Percentiles rank a stretch among this genome's conserved stretches.
Evolutionary conservation across 2,329 filamentous ascomycete genomes (phyloP).

Genomic region (Hymenoscyphus scutula): DNA sequence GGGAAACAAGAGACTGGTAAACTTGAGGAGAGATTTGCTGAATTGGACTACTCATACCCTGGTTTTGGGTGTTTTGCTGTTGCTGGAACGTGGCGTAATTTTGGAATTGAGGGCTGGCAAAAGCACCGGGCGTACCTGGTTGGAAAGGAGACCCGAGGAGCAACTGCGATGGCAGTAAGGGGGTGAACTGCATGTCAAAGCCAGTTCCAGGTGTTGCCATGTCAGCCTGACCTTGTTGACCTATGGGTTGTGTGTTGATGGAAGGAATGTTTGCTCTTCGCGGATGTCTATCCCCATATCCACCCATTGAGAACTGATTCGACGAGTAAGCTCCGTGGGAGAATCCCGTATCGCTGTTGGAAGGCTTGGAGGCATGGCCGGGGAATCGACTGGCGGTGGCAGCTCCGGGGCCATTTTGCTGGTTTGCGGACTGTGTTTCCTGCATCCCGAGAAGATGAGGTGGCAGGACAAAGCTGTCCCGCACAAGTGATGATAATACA

Average conservation of each 20-base stretch:
- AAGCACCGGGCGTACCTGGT: conserved; percentile 85
- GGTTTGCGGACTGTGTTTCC: conserved; percentile 67
- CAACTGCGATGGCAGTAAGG: conserved; percentile 88
- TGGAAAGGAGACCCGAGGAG: conserved; percentile 96
- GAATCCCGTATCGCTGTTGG: conserved; percentile 82
- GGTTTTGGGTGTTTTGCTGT: conserved; percentile 51
- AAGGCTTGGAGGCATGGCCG: conserved; percentile 75
- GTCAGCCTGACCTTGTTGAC: conserved; percentile 56
- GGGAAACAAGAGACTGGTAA: conserved; percentile 83
- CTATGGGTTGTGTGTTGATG: conserved; percentile 80
- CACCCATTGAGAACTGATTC: conserved; percentile 67
- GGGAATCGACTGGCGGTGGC: conserved; percentile 59
- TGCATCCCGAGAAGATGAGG: conserved; percentile 90
- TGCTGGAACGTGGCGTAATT: conserved; percentile 76
- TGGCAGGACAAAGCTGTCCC: conserved; percentile 81
- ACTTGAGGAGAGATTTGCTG: conserved; percentile 78
- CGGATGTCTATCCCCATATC: conserved; percentile 83
- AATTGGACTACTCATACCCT: conserved; percentile 68
- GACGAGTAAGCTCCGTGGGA: conserved; percentile 90
- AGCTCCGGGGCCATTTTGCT: conserved; percentile 55
- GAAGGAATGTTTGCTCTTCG: conserved; percentile 82
- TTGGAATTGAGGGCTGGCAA: conserved; percentile 89
- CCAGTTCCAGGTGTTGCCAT: conserved; percentile 83
- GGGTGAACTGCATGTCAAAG: conserved; percentile 98
- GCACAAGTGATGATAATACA: conserved; percentile 71